Evolutionary conservation across 2,329 filamentous ascomycete species (phyloP), one percentile per base, ranked within the genome.

Genomic region (Pseudocercospora crystallina): DNA sequence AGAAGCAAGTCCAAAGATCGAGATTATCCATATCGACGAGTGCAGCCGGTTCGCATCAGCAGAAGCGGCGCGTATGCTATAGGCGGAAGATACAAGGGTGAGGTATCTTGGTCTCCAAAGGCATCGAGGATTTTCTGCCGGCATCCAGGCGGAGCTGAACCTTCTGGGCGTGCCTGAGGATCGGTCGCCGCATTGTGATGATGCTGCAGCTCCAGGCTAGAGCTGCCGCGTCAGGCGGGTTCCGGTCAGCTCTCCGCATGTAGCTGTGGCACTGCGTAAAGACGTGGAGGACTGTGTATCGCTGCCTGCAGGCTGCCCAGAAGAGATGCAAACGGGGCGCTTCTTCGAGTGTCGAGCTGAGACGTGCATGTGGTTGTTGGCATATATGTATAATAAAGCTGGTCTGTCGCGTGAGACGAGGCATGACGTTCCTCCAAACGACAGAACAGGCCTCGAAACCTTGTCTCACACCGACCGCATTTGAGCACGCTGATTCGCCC

Each of bases 321-420:
- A 43, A 15, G 40, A 15, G 47, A 38, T 14, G 33, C 15, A 20
- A 35, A 49, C 32, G 46, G 30, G 31, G 33, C 17, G 34, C 9
- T 32, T 41, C 13, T 34, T 31, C 20, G 17, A 14, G 11, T 31
- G 10, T 29, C 44, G 30, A 34, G 29, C 13, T 15, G 37, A 14
- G n/a, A 14, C n/a, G 13, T 29, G 47, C 29, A 47, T 51, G 42
- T 51, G 48, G 48, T 51, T 51, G 43, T 51, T 26, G n/a, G 37
- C 35, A 31, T 36, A 35, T 32, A 29, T 31, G 8, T 38, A 15
- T 7, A 33, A 43, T 17, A 26, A 32, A 20, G 29, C 37, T 32
- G 30, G 43, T 33, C 36, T 36, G 17, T 33, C 35, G 37, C 49
- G 37, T 35, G 43, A 41, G 31, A 20, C 17, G 30, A 39, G 37